A percentile compares a stretch with the other conserved stretches of the same genome.
These are phyloP conservation scores for Diospyros lotus DNA, from an alignment of 148 eudicot species.

Conservation along the genomic window DNA sequence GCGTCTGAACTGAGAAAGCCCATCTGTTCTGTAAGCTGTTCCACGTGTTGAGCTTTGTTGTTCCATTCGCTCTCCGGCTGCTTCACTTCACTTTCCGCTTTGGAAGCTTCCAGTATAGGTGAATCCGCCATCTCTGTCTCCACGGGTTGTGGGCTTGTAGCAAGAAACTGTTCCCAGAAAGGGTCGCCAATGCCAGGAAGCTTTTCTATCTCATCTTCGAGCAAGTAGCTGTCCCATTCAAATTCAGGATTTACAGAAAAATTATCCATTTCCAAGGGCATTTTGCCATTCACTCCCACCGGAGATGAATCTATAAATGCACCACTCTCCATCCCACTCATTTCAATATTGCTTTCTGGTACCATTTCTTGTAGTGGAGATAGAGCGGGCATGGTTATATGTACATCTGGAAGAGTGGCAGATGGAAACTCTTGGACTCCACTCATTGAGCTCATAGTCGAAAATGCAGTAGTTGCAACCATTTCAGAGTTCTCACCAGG, in stretches of 20 bases:
- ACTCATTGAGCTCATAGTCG: conserved; percentile 20
- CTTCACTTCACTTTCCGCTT: conserved; percentile 32
- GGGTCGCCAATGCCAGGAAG: conserved; percentile 36
- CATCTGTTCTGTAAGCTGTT: conserved; percentile 74
- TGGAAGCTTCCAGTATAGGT: conserved; percentile 29
- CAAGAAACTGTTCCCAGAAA: conserved; percentile 41
- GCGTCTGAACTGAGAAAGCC: conserved; percentile 48
- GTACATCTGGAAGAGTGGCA: conserved; percentile 18
- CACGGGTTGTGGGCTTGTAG: conserved; percentile 1
- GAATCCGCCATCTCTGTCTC: conserved; percentile 36
- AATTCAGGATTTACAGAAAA: conserved; percentile 22
- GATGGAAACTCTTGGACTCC: conserved; percentile 28
- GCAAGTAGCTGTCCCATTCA: conserved; percentile 28
- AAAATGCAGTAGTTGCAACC: conserved; percentile 17
- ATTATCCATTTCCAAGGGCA: conserved; percentile 19
- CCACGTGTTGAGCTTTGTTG: conserved; percentile 55
- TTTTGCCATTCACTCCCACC: conserved; percentile 16
- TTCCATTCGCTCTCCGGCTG: conserved; percentile 42
- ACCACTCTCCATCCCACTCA: conserved; percentile 16
- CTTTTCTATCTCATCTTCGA: conserved; percentile 33
- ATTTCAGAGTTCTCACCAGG: conserved; percentile 23
- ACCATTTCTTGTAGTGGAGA: conserved; percentile 30
- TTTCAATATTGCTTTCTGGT: conserved; percentile 18
- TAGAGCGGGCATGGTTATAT: conserved; percentile 27
- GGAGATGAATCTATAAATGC: conserved; percentile 26